Evolutionary conservation across 768 basidiomycete genomes (phyloP), one percentile per base, ranked within the genome.

Genomic region (Lentinula sp.): DNA sequence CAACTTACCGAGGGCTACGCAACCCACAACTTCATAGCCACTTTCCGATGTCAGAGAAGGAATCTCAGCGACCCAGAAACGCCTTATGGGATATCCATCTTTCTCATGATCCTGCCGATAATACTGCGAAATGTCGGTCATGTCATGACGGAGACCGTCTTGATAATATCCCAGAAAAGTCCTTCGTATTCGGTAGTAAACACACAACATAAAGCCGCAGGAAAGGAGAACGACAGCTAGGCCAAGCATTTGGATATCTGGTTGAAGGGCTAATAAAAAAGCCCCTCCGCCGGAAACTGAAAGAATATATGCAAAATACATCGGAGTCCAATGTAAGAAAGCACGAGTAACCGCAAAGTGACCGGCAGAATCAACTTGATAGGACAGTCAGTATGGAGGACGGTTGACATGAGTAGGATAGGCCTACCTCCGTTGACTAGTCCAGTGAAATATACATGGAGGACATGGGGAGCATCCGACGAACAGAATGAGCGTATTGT

Each of bases 1-100:
- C 15, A 4, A 36, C 48, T 59, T 49, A 59, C 57, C 57, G 57
- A 59, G 57, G 15, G 57, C 57, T 9, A 59, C 57, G 37, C 57
- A 59, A 4, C 57, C 57, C 45, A 59, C 57, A 33, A 59, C 46
- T 59, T 59, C 46, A 45, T 46, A 59, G 28, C 57, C 57, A n/a
- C 33, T 33, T 48, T 59, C 45, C n/a, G 57, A 57, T 32, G 39
- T 57, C 35, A 41, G 15, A 6, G 56, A 59, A 20, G 57, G 45
- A 5, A 59, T 39, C 28, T 59, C 57, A 41, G 57, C 57, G 32
- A 59, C 57, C 57, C 57, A 59, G 12, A 59, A 59, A 59, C 32
- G 18, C 13, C 57, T 46, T 50, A 33, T 36, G 13, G 32, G 33
- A 49, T n/a, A 12, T 20, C 45, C 36, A 9, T 46, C 46, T 49